These are phyloP conservation scores for Euphorbia tirucalli DNA, from an alignment of 345 rosid species.

Conservation along the genomic window DNA sequence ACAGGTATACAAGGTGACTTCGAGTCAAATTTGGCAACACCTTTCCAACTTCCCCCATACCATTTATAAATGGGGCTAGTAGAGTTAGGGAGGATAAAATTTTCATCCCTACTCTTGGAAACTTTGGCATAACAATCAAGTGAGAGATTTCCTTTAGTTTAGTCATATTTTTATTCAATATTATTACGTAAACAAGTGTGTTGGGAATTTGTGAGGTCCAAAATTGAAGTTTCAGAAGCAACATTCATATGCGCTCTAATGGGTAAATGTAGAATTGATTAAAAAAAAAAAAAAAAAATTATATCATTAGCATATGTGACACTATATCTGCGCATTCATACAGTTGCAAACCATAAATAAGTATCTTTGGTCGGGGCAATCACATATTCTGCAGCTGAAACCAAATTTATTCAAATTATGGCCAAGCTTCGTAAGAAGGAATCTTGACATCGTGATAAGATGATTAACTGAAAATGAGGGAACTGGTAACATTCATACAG, in stretches of 20 bases:
- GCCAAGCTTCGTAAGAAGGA: neutral
- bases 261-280: too few species aligned
- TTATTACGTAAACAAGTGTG: neutral
- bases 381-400: neutral
- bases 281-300: too few species aligned
- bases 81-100: neutral
- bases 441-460: neutral
- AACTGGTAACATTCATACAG: too few species aligned
- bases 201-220: neutral
- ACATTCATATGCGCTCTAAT: too few species aligned
- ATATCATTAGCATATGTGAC: too few species aligned
- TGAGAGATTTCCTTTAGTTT: neutral
- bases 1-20: neutral
- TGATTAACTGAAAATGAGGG: neutral
- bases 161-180: neutral
- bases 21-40: too few species aligned
- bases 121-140: neutral
- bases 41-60: too few species aligned
- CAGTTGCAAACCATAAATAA: neutral
- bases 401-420: neutral
- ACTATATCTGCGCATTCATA: too few species aligned
- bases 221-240: neutral
- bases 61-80: neutral
- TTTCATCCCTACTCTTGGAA: neutral
- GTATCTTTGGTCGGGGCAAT: neutral